Conservation (phyloP, 83 land plant genomes). For the Picea mariana region DNA sequence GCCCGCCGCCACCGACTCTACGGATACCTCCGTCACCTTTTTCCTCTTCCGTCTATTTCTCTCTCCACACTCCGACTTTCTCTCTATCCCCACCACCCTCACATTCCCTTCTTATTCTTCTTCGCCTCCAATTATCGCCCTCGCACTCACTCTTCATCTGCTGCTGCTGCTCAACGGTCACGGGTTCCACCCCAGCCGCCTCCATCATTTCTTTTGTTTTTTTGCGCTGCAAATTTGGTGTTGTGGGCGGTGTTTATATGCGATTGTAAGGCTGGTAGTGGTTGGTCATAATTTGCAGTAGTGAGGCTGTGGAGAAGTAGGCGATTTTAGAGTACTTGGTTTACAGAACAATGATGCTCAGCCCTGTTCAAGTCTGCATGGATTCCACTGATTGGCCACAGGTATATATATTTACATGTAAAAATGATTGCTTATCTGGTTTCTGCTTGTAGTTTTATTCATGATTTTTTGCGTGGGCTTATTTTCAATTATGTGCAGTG, state of each 20-base stretch:
- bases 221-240: too few relatives aligned
- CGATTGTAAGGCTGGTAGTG: background rate
- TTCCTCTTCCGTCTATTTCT: background rate
- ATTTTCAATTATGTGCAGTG: constrained; percentile 12
- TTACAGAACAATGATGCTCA: constrained; percentile 32
- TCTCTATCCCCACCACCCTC: background rate
- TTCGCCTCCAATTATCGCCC: background rate
- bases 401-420: constrained; percentile 26
- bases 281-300: background rate
- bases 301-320: background rate
- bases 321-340: background rate
- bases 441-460: constrained; percentile 21
- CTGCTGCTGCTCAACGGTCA: background rate
- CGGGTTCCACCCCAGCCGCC: background rate
- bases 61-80: background rate
- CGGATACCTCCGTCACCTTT: constrained; percentile 17
- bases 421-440: background rate
- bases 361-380: constrained; percentile 61
- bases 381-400: constrained; percentile 58
- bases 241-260: background rate
- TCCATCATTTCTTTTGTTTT: background rate
- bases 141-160: background rate
- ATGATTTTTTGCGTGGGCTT: constrained; percentile 28
- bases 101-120: background rate
- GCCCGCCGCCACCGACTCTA: constrained; percentile 13